Conservation (phyloP, 2,329 filamentous ascomycete genomes). For the Cordyceps tenuipes region DNA sequence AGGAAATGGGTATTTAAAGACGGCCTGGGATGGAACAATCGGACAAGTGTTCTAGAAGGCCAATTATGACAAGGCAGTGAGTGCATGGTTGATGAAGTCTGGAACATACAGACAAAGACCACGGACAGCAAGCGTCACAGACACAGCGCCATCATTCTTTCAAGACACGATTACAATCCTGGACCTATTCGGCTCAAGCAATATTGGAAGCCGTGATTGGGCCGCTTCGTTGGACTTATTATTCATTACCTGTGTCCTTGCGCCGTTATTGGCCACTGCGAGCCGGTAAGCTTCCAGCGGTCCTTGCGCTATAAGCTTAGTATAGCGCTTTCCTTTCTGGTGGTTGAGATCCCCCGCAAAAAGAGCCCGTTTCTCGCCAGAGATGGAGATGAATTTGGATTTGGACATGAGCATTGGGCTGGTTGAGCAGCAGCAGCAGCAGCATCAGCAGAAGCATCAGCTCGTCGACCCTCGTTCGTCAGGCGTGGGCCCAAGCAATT, state of each 20-base stretch:
- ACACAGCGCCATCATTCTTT: not conserved
- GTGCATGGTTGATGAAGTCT: not conserved
- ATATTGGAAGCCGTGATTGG: not conserved
- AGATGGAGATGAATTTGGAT: conserved; percentile 2
- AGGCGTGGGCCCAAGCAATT: not conserved
- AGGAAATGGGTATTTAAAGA: not conserved
- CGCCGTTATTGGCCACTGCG: not conserved
- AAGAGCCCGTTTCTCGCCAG: not conserved
- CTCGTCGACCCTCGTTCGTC: not conserved
- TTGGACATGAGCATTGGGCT: not conserved
- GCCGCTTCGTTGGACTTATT: not conserved
- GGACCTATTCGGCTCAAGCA: not conserved
- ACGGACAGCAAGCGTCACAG: not conserved
- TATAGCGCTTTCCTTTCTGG: not conserved
- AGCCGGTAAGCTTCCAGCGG: not conserved
- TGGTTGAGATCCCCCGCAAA: not conserved
- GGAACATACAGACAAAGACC: not conserved
- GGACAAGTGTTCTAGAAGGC: not conserved
- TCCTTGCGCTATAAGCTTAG: not conserved
- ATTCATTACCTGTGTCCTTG: not conserved
- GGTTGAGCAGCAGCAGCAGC: not conserved
- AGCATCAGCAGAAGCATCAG: too few relatives aligned
- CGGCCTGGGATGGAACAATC: not conserved
- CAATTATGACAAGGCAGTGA: not conserved
- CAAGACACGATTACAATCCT: not conserved